A percentile compares a stretch with the other conserved stretches of the same genome.
Evolutionary conservation across 306 rosid genomes (phyloP).

Genomic region (Pyrus betulifolia): DNA sequence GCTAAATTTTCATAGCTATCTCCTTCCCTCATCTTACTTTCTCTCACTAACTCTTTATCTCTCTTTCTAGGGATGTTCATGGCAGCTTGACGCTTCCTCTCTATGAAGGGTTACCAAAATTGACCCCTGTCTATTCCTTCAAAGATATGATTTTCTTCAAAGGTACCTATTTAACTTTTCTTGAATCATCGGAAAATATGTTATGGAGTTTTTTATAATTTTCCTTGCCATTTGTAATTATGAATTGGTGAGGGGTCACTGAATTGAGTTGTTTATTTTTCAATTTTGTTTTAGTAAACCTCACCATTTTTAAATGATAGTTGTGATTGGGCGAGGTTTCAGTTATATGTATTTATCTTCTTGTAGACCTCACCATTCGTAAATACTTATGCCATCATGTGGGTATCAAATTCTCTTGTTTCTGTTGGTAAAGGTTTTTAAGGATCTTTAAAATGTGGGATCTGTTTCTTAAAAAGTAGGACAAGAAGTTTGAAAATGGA

Average conservation of each 20-base stretch:
- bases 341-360: not conserved
- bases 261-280: not conserved
- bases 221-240: not conserved
- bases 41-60: not conserved
- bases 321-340: not conserved
- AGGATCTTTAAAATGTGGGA: too few species aligned
- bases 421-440: too few species aligned
- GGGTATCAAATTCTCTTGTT: too few species aligned
- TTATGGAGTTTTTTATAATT: not conserved
- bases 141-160: not conserved
- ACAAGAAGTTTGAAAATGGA: too few species aligned
- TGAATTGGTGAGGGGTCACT: not conserved
- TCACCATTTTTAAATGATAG: not conserved
- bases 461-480: too few species aligned
- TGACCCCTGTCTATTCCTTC: not conserved
- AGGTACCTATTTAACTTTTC: not conserved
- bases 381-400: not conserved
- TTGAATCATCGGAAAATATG: not conserved
- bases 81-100: not conserved
- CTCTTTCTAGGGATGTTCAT: not conserved
- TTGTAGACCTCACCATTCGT: not conserved
- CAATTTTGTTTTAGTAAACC: not conserved
- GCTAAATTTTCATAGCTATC: not conserved
- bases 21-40: not conserved
- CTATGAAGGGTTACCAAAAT: not conserved